Percentiles rank a stretch among this genome's conserved stretches.
Conservation (phyloP, 495 filamentous ascomycete species). For the Alectoria sarmentosa region DNA sequence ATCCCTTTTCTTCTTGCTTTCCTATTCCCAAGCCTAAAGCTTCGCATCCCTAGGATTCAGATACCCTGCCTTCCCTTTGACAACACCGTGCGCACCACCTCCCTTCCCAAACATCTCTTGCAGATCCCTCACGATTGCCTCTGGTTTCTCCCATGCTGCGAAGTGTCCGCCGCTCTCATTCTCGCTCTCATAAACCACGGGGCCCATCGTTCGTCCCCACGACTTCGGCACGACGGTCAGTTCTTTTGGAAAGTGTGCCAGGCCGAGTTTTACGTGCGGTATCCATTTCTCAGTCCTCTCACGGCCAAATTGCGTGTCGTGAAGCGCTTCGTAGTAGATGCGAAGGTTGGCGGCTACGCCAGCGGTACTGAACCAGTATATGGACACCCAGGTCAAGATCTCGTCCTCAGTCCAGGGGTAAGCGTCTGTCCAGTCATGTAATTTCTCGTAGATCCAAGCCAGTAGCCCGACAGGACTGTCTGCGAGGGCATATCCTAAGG, state of each 20-base stretch:
- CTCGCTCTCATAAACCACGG: slow-evolving; percentile 46
- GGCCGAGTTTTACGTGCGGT: slow-evolving; percentile 44
- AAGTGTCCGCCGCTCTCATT: slow-evolving; percentile 56
- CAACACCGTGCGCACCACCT: slow-evolving; percentile 33
- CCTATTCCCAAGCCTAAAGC: neutral
- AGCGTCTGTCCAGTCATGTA: slow-evolving; percentile 58
- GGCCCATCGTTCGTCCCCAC: slow-evolving; percentile 47
- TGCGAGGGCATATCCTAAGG: slow-evolving; percentile 47
- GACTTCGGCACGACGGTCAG: slow-evolving; percentile 40
- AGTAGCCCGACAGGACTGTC: slow-evolving; percentile 57
- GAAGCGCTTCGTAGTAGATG: slow-evolving; percentile 54
- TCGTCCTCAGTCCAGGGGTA: slow-evolving; percentile 65
- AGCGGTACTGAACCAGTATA: slow-evolving; percentile 53
- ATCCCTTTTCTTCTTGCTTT: neutral
- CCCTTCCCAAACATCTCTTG: slow-evolving; percentile 46
- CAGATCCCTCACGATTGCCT: slow-evolving; percentile 47
- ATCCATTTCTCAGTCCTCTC: slow-evolving; percentile 29
- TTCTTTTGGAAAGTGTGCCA: slow-evolving; percentile 48
- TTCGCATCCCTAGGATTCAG: slow-evolving; percentile 8
- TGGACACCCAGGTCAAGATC: slow-evolving; percentile 56
- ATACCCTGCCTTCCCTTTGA: slow-evolving; percentile 32
- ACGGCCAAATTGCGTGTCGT: slow-evolving; percentile 24
- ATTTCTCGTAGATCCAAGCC: slow-evolving; percentile 64
- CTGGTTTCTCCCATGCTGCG: slow-evolving; percentile 50
- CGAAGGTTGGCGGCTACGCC: slow-evolving; percentile 49